phyloP scores from a whole-genome alignment of 495 filamentous ascomycete species.

The Penicillium maclennaniae region DNA sequence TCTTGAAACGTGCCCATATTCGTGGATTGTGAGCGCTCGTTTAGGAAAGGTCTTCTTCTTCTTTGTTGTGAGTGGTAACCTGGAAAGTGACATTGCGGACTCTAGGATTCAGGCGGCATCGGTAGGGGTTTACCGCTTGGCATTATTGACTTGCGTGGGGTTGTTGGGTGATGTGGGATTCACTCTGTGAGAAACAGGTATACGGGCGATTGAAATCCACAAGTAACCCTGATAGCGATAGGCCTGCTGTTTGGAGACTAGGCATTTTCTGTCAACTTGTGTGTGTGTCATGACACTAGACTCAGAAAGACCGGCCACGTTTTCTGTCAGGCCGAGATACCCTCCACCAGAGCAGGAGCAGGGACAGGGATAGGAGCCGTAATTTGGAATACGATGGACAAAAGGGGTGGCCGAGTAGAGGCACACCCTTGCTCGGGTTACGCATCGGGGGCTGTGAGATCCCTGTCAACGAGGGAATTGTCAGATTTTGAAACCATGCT shows the following conservation, averaged over 20 bases:
- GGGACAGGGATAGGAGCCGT: not conserved
- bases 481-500: no score
- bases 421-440: not conserved
- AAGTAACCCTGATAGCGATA: no score
- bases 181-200: no score
- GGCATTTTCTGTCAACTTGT: no score
- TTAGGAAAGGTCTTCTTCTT: not conserved
- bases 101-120: no score
- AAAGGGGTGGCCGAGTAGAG: not conserved
- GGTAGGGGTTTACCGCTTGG: no score
- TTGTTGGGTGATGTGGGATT: no score
- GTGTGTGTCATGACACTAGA: not conserved
- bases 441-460: not conserved
- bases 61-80: not conserved
- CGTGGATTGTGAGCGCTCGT: not conserved
- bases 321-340: not conserved
- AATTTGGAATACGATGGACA: not conserved
- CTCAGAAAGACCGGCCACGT: not conserved
- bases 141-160: no score
- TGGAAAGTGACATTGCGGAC: no score
- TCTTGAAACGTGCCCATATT: not conserved
- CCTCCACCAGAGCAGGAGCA: not conserved
- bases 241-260: not conserved
- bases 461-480: not conserved
- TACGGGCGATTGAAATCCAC: no score